These are phyloP conservation scores for Butyriboletus appendiculatus DNA, from an alignment of 1,284 basidiomycete species.

Conservation along the genomic window DNA sequence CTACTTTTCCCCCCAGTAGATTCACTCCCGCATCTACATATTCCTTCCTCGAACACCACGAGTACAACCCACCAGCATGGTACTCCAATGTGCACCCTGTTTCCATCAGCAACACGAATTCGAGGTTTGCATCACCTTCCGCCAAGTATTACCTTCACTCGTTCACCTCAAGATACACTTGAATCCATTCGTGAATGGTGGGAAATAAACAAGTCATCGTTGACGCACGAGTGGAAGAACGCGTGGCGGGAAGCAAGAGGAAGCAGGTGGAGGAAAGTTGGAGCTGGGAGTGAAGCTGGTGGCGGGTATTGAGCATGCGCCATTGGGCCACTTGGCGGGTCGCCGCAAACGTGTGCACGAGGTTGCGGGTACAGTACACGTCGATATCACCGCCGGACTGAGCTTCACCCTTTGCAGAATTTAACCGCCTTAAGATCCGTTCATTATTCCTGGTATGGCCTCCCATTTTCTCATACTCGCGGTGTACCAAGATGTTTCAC, in stretches of 20 bases:
- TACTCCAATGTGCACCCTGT: constrained; percentile 12
- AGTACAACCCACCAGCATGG: constrained; percentile 1
- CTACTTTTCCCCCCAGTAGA: constrained; percentile 61
- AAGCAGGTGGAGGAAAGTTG: constrained; percentile 57
- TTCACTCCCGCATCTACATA: constrained; percentile 23
- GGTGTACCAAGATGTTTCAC: neutral
- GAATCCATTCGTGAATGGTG: constrained; percentile 64
- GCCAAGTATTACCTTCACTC: constrained; percentile 43
- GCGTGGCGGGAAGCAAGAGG: constrained; percentile 78
- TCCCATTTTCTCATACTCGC: neutral
- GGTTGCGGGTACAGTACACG: neutral
- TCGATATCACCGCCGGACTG: neutral
- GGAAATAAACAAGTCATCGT: constrained; percentile 67
- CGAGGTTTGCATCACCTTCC: constrained; percentile 40
- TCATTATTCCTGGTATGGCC: neutral
- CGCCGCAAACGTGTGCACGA: neutral
- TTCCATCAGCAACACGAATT: constrained; percentile 38
- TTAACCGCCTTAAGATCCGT: neutral
- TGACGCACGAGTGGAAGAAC: constrained; percentile 83
- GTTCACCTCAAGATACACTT: constrained; percentile 52
- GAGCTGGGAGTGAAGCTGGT: constrained; percentile 46
- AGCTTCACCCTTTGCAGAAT: neutral
- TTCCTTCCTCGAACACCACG: neutral
- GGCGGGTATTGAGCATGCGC: constrained; percentile 7
- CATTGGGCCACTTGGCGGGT: neutral